Evolutionary conservation across 305 asterid genomes (phyloP).

Genomic region (Coffea humblotiana): DNA sequence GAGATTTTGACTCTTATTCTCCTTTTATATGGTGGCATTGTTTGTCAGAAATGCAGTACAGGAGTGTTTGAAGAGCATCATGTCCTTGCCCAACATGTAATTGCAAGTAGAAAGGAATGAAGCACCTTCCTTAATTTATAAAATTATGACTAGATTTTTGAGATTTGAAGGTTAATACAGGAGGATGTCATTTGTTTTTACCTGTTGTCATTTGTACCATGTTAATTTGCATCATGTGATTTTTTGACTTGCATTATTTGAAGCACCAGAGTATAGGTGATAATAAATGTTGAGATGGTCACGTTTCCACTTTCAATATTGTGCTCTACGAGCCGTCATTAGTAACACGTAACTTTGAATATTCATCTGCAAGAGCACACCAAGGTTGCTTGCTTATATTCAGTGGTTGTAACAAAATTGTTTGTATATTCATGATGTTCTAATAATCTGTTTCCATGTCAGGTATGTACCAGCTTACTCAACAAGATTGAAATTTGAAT

Average conservation of each 20-base stretch:
- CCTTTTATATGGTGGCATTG: background rate
- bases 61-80: background rate
- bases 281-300: background rate
- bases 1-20: background rate
- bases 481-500: constrained; percentile 70
- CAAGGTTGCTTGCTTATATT: background rate
- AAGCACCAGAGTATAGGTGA: constrained; percentile 3
- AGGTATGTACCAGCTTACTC: constrained; percentile 96
- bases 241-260: background rate
- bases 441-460: constrained; percentile 17
- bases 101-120: constrained; percentile 2
- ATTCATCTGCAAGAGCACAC: background rate
- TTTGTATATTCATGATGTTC: background rate
- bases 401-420: background rate
- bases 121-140: background rate
- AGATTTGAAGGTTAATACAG: background rate
- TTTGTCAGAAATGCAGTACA: background rate
- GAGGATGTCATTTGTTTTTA: background rate
- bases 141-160: background rate
- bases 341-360: no score
- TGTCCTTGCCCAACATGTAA: background rate
- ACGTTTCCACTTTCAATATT: background rate
- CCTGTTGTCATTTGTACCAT: background rate
- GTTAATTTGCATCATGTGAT: no score
- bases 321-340: background rate